phyloP scores from a whole-genome alignment of 2,329 filamentous ascomycete species.

The Penicillium sp. region DNA sequence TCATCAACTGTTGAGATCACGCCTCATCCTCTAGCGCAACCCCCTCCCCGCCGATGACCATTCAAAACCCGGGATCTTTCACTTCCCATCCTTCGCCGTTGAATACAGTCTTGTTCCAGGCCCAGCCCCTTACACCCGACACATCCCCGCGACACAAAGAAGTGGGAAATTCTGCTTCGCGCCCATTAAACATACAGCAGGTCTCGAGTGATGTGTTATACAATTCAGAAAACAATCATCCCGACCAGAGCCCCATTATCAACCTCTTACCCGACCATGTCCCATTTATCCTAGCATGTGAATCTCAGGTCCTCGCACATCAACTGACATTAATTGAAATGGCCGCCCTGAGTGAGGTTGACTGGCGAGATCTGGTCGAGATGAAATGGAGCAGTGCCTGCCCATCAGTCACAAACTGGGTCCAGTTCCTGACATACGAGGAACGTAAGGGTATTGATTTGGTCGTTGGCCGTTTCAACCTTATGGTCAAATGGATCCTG shows the following conservation, averaged over 20 bases:
- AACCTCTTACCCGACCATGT: slow-evolving; percentile 46
- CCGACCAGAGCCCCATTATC: slow-evolving; percentile 10
- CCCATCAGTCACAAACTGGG: slow-evolving; percentile 57
- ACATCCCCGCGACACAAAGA: slow-evolving; percentile 38
- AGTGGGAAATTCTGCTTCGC: slow-evolving; percentile 14
- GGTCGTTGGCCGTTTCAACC: slow-evolving; percentile 64
- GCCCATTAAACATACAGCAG: slow-evolving; percentile 27
- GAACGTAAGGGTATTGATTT: slow-evolving; percentile 60
- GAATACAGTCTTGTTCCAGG: slow-evolving; percentile 34
- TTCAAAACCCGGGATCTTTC: slow-evolving; percentile 38
- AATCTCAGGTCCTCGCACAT: slow-evolving; percentile 59
- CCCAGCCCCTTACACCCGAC: slow-evolving; percentile 43
- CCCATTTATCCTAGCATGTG: slow-evolving; percentile 62
- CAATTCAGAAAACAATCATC: slow-evolving; percentile 31
- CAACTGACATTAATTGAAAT: slow-evolving; percentile 66
- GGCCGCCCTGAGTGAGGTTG: slow-evolving; percentile 63
- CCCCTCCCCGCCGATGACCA: slow-evolving; percentile 48
- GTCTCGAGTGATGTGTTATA: slow-evolving; percentile 35
- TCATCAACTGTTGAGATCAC: slow-evolving; percentile 44
- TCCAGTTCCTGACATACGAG: slow-evolving; percentile 57
- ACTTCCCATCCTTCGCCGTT: slow-evolving; percentile 32
- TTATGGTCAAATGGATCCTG: slow-evolving; percentile 65
- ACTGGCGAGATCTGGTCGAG: slow-evolving; percentile 65
- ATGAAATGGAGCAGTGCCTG: slow-evolving; percentile 60
- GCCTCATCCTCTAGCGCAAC: slow-evolving; percentile 46